Evolutionary conservation across 2,329 filamentous ascomycete species (phyloP).

Genomic region (Proliferodiscus dingleyae): DNA sequence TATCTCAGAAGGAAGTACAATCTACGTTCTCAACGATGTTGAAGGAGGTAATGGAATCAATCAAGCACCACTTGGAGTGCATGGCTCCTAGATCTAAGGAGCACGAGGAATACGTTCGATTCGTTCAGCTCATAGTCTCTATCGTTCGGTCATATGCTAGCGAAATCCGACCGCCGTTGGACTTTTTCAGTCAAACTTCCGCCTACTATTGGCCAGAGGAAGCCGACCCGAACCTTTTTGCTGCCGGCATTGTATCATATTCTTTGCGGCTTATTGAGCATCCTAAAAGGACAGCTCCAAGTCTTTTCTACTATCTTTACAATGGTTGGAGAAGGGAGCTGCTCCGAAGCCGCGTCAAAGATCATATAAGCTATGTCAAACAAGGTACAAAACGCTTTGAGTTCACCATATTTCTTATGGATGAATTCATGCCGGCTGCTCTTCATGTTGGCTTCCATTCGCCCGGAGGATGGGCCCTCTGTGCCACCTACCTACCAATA

Average conservation of each 20-base stretch:
- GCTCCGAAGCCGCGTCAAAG: slow-evolving; percentile 7
- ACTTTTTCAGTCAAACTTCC: slow-evolving; percentile 26
- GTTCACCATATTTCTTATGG: slow-evolving; percentile 24
- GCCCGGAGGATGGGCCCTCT: slow-evolving; percentile 20
- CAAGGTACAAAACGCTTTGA: slow-evolving; percentile 20
- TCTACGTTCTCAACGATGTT: slow-evolving; percentile 19
- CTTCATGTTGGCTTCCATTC: slow-evolving; percentile 22
- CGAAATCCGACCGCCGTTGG: slow-evolving; percentile 21
- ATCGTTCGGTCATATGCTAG: slow-evolving; percentile 24
- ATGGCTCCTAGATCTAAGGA: slow-evolving; percentile 12
- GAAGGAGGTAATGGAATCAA: slow-evolving; percentile 22
- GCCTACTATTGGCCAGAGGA: slow-evolving; percentile 26
- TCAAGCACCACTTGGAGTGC: slow-evolving; percentile 22
- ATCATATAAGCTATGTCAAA: slow-evolving; percentile 17
- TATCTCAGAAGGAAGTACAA: slow-evolving; percentile 9
- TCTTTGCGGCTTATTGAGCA: slow-evolving; percentile 20
- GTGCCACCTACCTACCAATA: slow-evolving; percentile 22
- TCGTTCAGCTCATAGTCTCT: slow-evolving; percentile 19
- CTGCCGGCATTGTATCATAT: slow-evolving; percentile 27
- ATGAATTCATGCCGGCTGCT: slow-evolving; percentile 24
- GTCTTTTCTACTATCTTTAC: slow-evolving; percentile 28
- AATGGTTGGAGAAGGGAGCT: slow-evolving; percentile 26
- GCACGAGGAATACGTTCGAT: slow-evolving; percentile 22
- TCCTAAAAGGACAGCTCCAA: slow-evolving; percentile 15
- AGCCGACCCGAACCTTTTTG: slow-evolving; percentile 26